phyloP scores from a whole-genome alignment of 768 basidiomycete species.

The Rhizopogon sp. region DNA sequence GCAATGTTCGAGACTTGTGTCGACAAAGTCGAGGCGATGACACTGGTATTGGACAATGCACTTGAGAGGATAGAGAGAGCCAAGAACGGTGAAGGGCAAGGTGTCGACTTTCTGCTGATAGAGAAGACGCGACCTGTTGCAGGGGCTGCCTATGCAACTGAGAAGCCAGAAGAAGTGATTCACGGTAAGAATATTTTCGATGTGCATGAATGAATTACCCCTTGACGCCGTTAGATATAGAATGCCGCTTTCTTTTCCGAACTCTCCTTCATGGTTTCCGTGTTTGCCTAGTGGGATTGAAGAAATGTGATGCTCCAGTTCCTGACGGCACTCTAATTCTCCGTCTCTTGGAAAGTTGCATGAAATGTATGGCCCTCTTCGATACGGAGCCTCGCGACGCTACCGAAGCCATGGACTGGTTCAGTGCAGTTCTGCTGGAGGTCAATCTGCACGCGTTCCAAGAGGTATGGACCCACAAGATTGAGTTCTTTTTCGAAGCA shows the following conservation, averaged over 20 bases:
- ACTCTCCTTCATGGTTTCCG: constrained; percentile 88
- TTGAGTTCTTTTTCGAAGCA: constrained; percentile 84
- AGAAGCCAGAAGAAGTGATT: constrained; percentile 78
- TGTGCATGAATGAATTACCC: neutral
- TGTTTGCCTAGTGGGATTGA: constrained; percentile 67
- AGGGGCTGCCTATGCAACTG: constrained; percentile 69
- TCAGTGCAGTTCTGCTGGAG: constrained; percentile 68
- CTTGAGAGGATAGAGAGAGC: constrained; percentile 43
- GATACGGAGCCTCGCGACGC: constrained; percentile 64
- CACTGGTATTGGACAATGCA: constrained; percentile 46
- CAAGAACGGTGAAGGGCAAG: constrained; percentile 33
- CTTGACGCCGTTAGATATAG: constrained; percentile 36
- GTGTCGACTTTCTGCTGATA: constrained; percentile 59
- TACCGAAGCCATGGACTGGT: constrained; percentile 81
- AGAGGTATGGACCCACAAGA: constrained; percentile 92
- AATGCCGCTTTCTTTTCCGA: constrained; percentile 81
- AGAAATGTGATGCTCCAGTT: constrained; percentile 71
- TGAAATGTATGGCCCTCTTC: constrained; percentile 82
- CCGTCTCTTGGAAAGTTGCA: constrained; percentile 79
- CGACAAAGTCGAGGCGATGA: constrained; percentile 80
- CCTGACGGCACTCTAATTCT: constrained; percentile 87
- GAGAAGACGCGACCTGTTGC: constrained; percentile 85
- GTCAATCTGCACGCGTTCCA: constrained; percentile 91
- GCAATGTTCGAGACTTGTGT: constrained; percentile 80
- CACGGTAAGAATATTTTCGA: constrained; percentile 48